Conservation (phyloP, 2,329 filamentous ascomycete genomes). For the Colletotrichum tropicale region DNA sequence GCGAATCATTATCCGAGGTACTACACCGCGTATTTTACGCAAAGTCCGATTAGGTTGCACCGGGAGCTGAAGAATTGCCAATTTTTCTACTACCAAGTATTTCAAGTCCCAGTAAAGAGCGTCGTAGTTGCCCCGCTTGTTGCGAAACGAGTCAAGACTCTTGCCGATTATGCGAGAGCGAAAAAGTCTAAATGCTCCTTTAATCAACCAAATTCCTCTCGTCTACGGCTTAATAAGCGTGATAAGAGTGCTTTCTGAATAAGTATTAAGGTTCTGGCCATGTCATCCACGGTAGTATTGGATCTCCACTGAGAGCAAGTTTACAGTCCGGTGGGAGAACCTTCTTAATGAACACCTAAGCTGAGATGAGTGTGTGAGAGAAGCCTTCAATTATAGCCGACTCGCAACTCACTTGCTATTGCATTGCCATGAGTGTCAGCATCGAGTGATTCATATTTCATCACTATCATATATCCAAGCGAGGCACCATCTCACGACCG, state of each 20-base stretch:
- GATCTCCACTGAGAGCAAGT: neutral
- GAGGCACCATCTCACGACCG: neutral
- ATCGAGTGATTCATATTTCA: neutral
- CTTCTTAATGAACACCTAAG: neutral
- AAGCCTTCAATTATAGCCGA: neutral
- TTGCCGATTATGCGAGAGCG: neutral
- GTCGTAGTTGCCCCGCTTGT: neutral
- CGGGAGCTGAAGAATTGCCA: neutral
- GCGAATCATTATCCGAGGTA: neutral
- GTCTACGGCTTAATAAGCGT: neutral
- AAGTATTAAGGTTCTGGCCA: neutral
- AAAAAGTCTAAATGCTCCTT: neutral
- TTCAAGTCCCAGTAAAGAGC: neutral
- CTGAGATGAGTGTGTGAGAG: neutral
- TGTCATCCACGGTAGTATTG: neutral
- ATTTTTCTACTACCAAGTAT: neutral
- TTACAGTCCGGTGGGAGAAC: neutral
- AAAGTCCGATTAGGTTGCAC: neutral
- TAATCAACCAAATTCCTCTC: neutral
- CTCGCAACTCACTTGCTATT: neutral
- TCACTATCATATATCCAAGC: neutral
- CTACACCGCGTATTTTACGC: neutral
- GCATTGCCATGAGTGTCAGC: neutral
- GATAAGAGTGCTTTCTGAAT: neutral
- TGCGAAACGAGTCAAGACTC: neutral